Conservation (phyloP, 352 stramenopile species). For the Blastocystis sp. region DNA sequence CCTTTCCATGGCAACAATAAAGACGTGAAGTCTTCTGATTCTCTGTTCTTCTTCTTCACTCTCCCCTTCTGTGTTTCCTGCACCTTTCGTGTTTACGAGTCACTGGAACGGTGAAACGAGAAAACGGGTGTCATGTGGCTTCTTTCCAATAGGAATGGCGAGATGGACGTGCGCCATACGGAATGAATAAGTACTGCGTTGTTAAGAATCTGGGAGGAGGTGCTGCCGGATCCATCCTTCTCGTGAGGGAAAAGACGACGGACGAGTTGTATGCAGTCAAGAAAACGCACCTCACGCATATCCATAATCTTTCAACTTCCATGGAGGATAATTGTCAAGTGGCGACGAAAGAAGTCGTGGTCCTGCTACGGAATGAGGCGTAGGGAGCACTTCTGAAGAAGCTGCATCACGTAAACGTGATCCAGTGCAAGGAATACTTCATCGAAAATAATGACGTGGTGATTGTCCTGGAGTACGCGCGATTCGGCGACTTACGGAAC, state of each 20-base stretch:
- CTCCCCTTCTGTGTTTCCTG: neutral
- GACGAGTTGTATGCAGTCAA: slow-evolving; percentile 48
- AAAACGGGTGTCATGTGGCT: neutral
- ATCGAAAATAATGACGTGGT: slow-evolving; percentile 17
- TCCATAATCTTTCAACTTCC: neutral
- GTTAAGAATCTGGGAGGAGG: neutral
- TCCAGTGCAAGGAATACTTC: slow-evolving; percentile 38
- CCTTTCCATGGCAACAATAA: neutral
- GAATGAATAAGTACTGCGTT: neutral
- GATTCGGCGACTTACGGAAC: slow-evolving; percentile 8
- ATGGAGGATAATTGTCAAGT: slow-evolving; percentile 12
- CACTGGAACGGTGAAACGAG: neutral
- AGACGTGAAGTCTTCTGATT: neutral
- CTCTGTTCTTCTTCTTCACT: neutral
- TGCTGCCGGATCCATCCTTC: neutral
- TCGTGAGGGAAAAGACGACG: slow-evolving; percentile 1
- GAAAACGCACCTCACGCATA: slow-evolving; percentile 25
- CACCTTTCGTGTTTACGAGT: neutral
- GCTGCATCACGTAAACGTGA: slow-evolving; percentile 28
- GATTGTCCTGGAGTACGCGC: slow-evolving; percentile 34
- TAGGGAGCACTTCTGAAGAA: neutral
- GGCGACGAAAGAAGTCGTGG: neutral
- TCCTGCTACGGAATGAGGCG: neutral
- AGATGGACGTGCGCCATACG: neutral
- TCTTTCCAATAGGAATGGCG: neutral